Evolutionary conservation across 2,329 filamentous ascomycete genomes (phyloP), one percentile per base, ranked within the genome.

Genomic region (Colletotrichum tabaci): DNA sequence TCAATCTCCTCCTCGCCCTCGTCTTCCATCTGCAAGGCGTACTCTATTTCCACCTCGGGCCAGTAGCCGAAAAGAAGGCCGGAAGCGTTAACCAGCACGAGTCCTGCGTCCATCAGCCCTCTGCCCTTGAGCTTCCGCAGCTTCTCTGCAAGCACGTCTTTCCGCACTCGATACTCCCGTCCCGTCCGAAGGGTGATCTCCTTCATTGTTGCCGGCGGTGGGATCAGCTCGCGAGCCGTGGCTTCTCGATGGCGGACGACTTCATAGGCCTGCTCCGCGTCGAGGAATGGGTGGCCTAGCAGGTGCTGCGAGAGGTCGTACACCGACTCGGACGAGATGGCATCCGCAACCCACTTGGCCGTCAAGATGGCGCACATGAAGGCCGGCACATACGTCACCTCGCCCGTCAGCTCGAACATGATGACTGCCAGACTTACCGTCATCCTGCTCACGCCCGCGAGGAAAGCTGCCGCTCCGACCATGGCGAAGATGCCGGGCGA

Each of bases 391-490:
- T 89, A 90, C 71, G 88, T 85, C 9, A 90, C 83, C 74, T 89
- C 87, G 49, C 88, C 88, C 0, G 88, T 90, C 9, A 90, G 82
- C 76, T 89, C 88, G 77, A 90, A 90, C 87, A 90, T 90, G 78
- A 90, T 89, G 49, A 90, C 88, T 10, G 86, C 85, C 8, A 90
- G 81, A 2, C 85, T 87, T 12, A 90, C 86, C 0, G 88, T 90
- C 88, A 90, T 90, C 47, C 88, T 81, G 13, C 84, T 86, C 2
- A 90, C 87, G 7, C 88, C 88, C 0, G 88, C 88, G 0, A 90
- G 83, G 75, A 90, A 90, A 0, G 88, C 87, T 3, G 86, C 87
- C 0, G 88, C 85, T 1, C 88, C 88, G 12, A 90, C 87, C 86
- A 90, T 89, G 66, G 88, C 88, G 77, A 90, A 90, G 63, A 90